Conservation (phyloP, 306 rosid species). For the Quercus ilex region DNA sequence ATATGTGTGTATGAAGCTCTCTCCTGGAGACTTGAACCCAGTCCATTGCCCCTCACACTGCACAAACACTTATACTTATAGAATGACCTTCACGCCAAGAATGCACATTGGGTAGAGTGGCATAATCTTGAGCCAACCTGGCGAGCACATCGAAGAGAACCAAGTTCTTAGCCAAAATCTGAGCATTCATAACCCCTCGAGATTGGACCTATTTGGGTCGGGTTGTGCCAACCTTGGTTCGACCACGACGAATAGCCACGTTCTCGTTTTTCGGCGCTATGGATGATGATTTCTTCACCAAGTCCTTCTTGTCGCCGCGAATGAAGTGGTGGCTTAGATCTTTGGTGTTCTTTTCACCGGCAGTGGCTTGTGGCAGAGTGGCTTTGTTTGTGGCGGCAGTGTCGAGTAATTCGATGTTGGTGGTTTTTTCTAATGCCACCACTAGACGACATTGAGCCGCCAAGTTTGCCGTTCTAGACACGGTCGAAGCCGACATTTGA, state of each 20-base stretch:
- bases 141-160: conserved; percentile 40
- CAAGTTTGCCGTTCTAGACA: conserved; percentile 80
- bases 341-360: conserved; percentile 14
- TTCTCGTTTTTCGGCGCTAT: conserved; percentile 27
- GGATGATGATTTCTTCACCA: conserved; percentile 15
- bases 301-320: conserved; percentile 37
- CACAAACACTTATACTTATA: too few species aligned
- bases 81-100: too few species aligned
- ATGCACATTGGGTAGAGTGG: too few species aligned
- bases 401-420: conserved; percentile 49
- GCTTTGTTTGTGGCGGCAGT: conserved; percentile 25
- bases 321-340: conserved; percentile 82
- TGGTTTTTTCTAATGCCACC: conserved; percentile 43
- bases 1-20: too few species aligned
- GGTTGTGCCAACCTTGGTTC: conserved; percentile 31
- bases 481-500: conserved; percentile 92
- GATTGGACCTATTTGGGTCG: conserved; percentile 19
- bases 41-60: too few species aligned
- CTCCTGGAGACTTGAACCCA: too few species aligned
- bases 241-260: conserved; percentile 27
- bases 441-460: conserved; percentile 74
- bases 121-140: conserved; percentile 45
- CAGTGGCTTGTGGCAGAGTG: background rate
- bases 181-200: conserved; percentile 58
- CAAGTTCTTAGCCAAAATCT: conserved; percentile 53